Evolutionary conservation across 116 monocot species (phyloP), one percentile per base, ranked within the genome.

Genomic region (Papilionanthe hybrid): DNA sequence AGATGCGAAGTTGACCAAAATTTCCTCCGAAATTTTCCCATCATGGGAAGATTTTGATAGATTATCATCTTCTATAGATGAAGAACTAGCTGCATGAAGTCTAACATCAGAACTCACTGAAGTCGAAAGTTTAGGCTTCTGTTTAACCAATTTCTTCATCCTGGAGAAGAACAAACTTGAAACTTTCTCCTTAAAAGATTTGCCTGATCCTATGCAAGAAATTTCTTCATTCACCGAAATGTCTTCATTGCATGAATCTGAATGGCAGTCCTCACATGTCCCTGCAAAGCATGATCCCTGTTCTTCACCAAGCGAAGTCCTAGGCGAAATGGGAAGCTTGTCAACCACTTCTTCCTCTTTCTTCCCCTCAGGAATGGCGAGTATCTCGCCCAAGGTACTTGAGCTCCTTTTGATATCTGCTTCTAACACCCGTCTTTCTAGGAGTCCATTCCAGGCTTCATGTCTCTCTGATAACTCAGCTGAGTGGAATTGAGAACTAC

Each of bases 111-210:
- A 41, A 45, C n/a, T 67, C 7, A 53, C 53, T 53, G 73, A 78
- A 47, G 75, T 11, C 78, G 84, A 82, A 30, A 81, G 79, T 44
- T 50, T 50, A 63, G 53, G 27, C 79, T 87, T 90, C 53, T 87
- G 84, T 25, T 41, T 75, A 63, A 32, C 58, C 6, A 65, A 68
- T 78, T 91, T 93, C 79, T 87, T 90, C 79, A 80, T 93, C 80
- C 71, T 86, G 69, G 88, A 96, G 65, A 91, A 92, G 76, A 96
- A 91, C 7, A 95, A 85, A 50, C 88, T 87, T 53, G 93, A 88
- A 65, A 93, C 81, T 84, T 88, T 89, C 67, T 60, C 81, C 44
- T 53, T 89, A 58, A 89, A 82, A 79, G 79, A 77, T 53, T 75
- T 86, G 20, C 69, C 79, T 55, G 37, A 37, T 0, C 37, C 37